A percentile compares a stretch with the other conserved stretches of the same genome.
These are phyloP conservation scores for Rhizophagus sp. DNA, from an alignment of 192 early-diverging fungal species.

Conservation along the genomic window DNA sequence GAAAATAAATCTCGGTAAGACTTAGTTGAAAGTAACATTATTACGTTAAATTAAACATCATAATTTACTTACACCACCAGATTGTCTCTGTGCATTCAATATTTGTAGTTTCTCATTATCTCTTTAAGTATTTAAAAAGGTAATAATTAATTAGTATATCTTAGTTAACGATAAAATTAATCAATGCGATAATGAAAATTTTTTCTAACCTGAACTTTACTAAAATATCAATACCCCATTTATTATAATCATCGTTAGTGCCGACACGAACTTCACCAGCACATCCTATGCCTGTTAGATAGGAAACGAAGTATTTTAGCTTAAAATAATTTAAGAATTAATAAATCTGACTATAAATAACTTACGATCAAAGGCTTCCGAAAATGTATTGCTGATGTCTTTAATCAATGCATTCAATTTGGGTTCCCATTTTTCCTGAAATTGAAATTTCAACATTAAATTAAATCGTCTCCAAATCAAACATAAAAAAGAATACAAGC, in stretches of 20 bases:
- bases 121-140: conserved; percentile 38
- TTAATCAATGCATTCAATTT: conserved; percentile 61
- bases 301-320: neutral
- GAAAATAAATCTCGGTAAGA: neutral
- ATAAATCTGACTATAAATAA: neutral
- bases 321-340: neutral
- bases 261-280: conserved; percentile 70
- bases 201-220: conserved; percentile 84
- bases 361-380: conserved; percentile 67
- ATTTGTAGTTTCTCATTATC: conserved; percentile 79
- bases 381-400: conserved; percentile 69
- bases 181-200: neutral
- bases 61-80: conserved; percentile 73
- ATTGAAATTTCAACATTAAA: conserved; percentile 24
- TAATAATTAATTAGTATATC: neutral
- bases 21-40: conserved; percentile 7
- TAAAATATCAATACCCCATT: conserved; percentile 93
- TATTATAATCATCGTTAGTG: conserved; percentile 79
- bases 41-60: neutral
- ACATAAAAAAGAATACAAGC: neutral
- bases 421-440: conserved; percentile 66
- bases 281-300: conserved; percentile 65
- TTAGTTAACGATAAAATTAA: neutral
- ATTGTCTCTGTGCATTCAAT: conserved; percentile 88
- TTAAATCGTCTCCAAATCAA: neutral